Evolutionary conservation across 192 early-diverging fungal genomes (phyloP), one percentile per base, ranked within the genome.

Genomic region (Chytriomyces hyalinus): DNA sequence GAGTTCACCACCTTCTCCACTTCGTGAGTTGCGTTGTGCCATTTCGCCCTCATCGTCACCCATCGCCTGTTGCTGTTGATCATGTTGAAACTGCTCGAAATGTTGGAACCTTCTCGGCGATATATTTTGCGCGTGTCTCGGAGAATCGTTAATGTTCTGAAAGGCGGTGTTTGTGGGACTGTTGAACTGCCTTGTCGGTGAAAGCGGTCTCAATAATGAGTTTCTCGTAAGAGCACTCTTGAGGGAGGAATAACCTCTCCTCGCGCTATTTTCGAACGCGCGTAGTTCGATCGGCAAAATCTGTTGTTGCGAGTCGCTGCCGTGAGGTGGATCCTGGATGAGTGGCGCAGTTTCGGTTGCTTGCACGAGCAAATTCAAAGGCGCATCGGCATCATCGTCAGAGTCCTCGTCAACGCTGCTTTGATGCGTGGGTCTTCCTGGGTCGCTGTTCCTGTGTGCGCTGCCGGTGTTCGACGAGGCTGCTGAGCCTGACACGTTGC

Each of bases 281-380:
- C 9, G 22, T 53, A 93, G 79, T 4, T 91, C 91, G 26, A 87
- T 84, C 7, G 91, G 90, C 6, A 86, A 70, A 50, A 83, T 78
- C 24, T 80, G 78, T 20, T 75, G 80, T 10, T 79, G 74, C 45
- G 77, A 74, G 6, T 77, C 80, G 74, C 76, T 70, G 50, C 69
- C 70, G 45, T 70, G 46, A 73, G 17, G 15, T 11, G 13, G 9
- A 47, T 67, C 15, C 10, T 15, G 28, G 66, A 11, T 36, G 66
- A 11, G 28, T 8, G 11, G 66, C 46, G 47, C 66, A 8, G 66
- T 17, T 24, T 28, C 26, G 26, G 62, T 26, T 17, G 15, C 62
- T 28, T 64, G n/a, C n/a, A 67, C 61, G 20, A 72, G 9, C 7
- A 59, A 53, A 13, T 61, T 20, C 64, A 43, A 17, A 15, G 51